Conservation (phyloP, 225 moss, liverwort and hornwort genomes). For the Climacium dendroides region DNA sequence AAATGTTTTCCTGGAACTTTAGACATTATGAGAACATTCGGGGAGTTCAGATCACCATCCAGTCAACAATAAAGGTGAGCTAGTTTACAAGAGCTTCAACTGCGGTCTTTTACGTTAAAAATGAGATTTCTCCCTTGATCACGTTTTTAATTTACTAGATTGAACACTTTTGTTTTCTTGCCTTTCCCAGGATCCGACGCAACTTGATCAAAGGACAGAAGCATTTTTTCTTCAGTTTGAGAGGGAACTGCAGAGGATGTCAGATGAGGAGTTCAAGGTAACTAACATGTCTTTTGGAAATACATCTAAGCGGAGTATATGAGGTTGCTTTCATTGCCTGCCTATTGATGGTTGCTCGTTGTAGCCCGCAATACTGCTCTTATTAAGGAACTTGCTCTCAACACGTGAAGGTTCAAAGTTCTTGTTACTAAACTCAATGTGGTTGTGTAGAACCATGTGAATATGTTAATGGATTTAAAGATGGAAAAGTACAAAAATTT, state of each 20-base stretch:
- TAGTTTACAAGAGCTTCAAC: neutral
- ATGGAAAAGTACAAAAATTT: constrained; percentile 92
- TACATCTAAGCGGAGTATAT: neutral
- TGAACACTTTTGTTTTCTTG: neutral
- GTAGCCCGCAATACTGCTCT: neutral
- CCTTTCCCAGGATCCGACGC: constrained; percentile 49
- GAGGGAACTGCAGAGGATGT: constrained; percentile 54
- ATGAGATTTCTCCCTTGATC: neutral
- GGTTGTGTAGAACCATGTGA: constrained; percentile 44
- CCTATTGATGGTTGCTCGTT: neutral
- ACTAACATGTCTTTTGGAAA: neutral
- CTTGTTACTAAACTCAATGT: neutral
- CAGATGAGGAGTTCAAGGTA: constrained; percentile 72
- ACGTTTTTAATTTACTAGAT: neutral
- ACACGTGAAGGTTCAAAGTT: neutral
- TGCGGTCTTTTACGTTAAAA: neutral
- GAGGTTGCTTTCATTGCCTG: neutral
- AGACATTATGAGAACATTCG: constrained; percentile 79
- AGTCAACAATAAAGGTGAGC: constrained; percentile 80
- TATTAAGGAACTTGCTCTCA: neutral
- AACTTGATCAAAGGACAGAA: constrained; percentile 83
- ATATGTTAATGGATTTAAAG: constrained; percentile 69
- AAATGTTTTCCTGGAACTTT: neutral
- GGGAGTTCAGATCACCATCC: constrained; percentile 87
- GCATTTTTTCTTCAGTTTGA: constrained; percentile 70